Evolutionary conservation across 2,329 filamentous ascomycete genomes (phyloP), one percentile per base, ranked within the genome.

Genomic region (Chrysoporthe cubensis): DNA sequence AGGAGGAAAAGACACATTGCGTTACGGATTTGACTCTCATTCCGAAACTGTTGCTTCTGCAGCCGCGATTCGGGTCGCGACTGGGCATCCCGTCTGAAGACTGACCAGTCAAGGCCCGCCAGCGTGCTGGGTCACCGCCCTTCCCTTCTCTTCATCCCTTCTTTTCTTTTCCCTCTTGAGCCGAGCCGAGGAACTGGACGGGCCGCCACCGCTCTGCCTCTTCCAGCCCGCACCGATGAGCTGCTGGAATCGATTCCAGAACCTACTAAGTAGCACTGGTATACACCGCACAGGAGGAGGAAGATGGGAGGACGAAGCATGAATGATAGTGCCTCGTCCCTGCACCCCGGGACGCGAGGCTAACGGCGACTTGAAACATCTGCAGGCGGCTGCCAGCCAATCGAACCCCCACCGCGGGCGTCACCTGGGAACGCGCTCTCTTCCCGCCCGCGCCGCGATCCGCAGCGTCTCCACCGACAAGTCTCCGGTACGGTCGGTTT

Each of bases 331-430:
- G 67, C 61, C 50, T 21, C 64, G 56, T 62, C 66, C 72, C 73
- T 65, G 62, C 62, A 66, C 58, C 34, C 50, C 56, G 37, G 48
- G 44, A 64, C 66, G 43, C 43, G 71, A 72, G 73, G 69, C 58
- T 61, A 61, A 73, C 71, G 69, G 66, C 32, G 65, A 71, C 56
- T 71, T 75, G 74, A 76, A 75, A 76, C 74, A 58, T 60, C 42
- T 69, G 65, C 70, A 67, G 70, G 66, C 66, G 62, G 62, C 70
- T 73, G 68, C 34, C 59, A 71, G 70, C 74, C 74, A 76, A 76
- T 75, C 73, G 71, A 72, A 66, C 50, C 52, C 34, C 58, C 14
- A 46, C 65, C 50, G 64, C 61, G 59, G 68, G 62, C 48, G 62
- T 60, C 69, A 70, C 66, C 71, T 72, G 71, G 71, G 69, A 71